These are phyloP conservation scores for Podila verticillata DNA, from an alignment of 192 early-diverging fungal species.

Conservation along the genomic window DNA sequence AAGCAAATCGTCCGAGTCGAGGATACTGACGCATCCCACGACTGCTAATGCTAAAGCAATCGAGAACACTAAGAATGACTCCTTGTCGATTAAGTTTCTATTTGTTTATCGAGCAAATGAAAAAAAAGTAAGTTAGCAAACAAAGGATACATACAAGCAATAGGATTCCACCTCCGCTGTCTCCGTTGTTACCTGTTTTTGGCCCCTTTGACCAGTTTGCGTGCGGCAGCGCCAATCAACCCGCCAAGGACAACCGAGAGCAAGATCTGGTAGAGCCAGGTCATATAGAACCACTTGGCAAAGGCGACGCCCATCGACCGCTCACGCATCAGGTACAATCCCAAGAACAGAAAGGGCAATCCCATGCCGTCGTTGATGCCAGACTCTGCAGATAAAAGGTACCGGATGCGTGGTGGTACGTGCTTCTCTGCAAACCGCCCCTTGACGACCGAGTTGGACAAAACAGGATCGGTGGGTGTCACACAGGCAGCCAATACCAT, in stretches of 20 bases:
- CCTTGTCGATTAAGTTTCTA: conserved; percentile 75
- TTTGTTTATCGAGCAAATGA: neutral
- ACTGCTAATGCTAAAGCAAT: conserved; percentile 74
- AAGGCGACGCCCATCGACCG: conserved; percentile 66
- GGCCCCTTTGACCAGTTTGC: conserved; percentile 71
- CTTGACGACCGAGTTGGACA: conserved; percentile 91
- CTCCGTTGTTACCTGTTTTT: conserved; percentile 59
- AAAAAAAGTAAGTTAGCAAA: neutral
- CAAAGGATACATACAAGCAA: neutral
- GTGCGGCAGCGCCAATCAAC: conserved; percentile 72
- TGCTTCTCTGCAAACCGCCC: conserved; percentile 91
- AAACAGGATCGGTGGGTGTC: conserved; percentile 93
- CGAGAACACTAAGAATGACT: conserved; percentile 76
- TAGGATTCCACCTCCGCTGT: neutral
- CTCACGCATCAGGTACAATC: conserved; percentile 70
- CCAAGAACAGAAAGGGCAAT: conserved; percentile 81
- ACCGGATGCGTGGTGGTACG: conserved; percentile 74
- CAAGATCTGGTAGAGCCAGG: conserved; percentile 79
- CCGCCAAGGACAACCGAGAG: conserved; percentile 76
- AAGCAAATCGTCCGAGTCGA: conserved; percentile 73
- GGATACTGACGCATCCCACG: conserved; percentile 67
- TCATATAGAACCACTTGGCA: conserved; percentile 75
- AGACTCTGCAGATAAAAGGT: conserved; percentile 79
- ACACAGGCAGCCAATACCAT: conserved; percentile 85
- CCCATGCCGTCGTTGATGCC: conserved; percentile 92